Base-by-base conservation (phyloP, 2,329 filamentous ascomycete species). In the Graphilbum sp. region DNA sequence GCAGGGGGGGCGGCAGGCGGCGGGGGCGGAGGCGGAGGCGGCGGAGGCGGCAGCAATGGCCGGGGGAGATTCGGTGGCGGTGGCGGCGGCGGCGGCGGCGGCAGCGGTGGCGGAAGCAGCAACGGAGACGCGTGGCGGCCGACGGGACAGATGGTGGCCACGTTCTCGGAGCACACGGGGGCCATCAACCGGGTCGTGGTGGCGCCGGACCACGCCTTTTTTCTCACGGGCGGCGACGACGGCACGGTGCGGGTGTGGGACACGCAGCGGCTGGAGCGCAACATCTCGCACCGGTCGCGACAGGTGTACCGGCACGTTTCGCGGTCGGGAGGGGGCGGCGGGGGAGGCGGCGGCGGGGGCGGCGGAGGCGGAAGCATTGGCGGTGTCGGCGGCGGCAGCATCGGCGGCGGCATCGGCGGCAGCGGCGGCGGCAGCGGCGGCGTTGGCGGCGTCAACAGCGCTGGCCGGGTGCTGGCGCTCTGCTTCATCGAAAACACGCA, bases 401-500 rank as follows among this genome's bases (percentile, higher is more conserved):
- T n/a, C 23, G 23, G 23, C 8, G 27, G 27, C 27, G 13, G 13
- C 11, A n/a, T 5, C 27, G 13, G 27, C 15, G 13, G 15, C 27
- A 6, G 27, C 6, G 15, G 27, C 27, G 11, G 7, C 11, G 27
- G 11, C 5, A 29, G 11, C 27, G 27, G 27, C 11, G 8, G 11
- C 8, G 27, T 6, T 12, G 11, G 13, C 8, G 27, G 27, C 27
- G 13, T 5, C 11, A n/a, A 5, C 27, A 29, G 27, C 15, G 13
- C 8, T 13, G n/a, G n/a, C 0, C 79, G 74, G 42, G 80, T 96
- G 3, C 76, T 84, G 23, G 78, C 83, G 13, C 57, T 98, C 18
- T 87, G 84, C 48, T 96, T 98, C 52, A 74, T 98, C 30, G 87
- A 96, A 52, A 82, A 86, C 47, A 94, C 87, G 0, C 86, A 96